Percentiles rank a stretch among this genome's conserved stretches.
These are phyloP conservation scores for Podospora appendiculata DNA, from an alignment of 495 filamentous ascomycete genomes.

Conservation along the genomic window DNA sequence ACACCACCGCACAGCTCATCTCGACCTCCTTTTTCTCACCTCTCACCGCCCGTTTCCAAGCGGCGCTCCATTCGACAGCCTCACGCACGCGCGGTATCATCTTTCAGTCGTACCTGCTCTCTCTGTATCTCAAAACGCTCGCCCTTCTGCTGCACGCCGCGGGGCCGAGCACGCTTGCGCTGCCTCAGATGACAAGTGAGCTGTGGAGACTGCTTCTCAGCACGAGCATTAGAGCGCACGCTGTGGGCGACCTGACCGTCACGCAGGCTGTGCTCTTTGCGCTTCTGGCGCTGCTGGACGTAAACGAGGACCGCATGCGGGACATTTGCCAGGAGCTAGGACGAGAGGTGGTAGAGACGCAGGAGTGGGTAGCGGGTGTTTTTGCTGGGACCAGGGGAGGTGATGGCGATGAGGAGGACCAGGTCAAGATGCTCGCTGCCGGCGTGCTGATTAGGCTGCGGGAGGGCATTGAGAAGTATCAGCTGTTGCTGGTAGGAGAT, in stretches of 20 bases:
- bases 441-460: constrained; percentile 70
- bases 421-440: constrained; percentile 65
- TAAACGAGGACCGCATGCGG: constrained; percentile 75
- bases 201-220: constrained; percentile 59
- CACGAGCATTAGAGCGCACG: constrained; percentile 26
- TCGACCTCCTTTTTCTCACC: constrained; percentile 76
- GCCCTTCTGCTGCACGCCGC: constrained; percentile 57
- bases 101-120: constrained; percentile 53
- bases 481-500: constrained; percentile 55
- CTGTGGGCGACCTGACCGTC: constrained; percentile 50
- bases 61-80: constrained; percentile 36
- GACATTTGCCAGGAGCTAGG: constrained; percentile 57
- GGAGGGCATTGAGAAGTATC: constrained; percentile 77
- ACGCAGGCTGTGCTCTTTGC: constrained; percentile 69
- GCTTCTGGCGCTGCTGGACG: constrained; percentile 72
- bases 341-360: constrained; percentile 47
- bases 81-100: constrained; percentile 39
- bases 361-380: constrained; percentile 38
- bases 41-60: constrained; percentile 51
- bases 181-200: constrained; percentile 63
- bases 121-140: constrained; percentile 57
- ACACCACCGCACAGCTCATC: constrained; percentile 68
- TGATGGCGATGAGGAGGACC: constrained; percentile 49
- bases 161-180: constrained; percentile 51
- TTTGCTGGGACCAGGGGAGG: constrained; percentile 34